phyloP scores from a whole-genome alignment of 1,139 yeast species.

The Pichia sp. region DNA sequence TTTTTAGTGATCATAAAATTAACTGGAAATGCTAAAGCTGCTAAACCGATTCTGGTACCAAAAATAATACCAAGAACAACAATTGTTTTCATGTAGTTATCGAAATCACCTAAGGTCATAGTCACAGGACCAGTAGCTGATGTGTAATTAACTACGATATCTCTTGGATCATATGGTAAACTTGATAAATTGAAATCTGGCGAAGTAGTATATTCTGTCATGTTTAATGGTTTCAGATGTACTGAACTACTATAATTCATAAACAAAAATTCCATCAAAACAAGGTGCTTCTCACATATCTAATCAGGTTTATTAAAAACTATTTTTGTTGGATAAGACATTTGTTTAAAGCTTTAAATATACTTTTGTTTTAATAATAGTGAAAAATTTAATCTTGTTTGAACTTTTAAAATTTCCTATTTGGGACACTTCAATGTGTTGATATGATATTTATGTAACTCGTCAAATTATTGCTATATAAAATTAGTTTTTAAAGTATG shows the following conservation, averaged over 20 bases:
- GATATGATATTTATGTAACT: not conserved
- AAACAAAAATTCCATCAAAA: no score
- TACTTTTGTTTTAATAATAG: not conserved
- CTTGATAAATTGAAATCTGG: no score
- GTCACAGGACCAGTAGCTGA: slow-evolving; percentile 28
- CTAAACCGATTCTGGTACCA: slow-evolving; percentile 42
- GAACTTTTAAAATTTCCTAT: slow-evolving; percentile 19
- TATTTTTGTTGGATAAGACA: not conserved
- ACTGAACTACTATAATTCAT: no score
- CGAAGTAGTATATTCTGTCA: no score
- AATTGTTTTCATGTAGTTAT: slow-evolving; percentile 28
- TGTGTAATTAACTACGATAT: slow-evolving; percentile 30
- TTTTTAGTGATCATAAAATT: slow-evolving; percentile 39
- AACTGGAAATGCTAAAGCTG: slow-evolving; percentile 35
- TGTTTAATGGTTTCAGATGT: no score
- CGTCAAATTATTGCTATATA: not conserved
- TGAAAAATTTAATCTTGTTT: not conserved
- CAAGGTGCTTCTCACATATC: no score
- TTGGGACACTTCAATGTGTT: slow-evolving; percentile 22
- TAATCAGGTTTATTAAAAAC: no score
- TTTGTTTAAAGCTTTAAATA: no score
- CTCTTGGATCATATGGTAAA: slow-evolving; percentile 19
- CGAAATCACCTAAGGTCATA: slow-evolving; percentile 34
- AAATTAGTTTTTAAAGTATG: not conserved
- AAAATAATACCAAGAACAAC: slow-evolving; percentile 35